Percentiles rank a stretch among this genome's conserved stretches.
Evolutionary conservation across 208 protist species (phyloP).

Genomic region (Porcisia hertigi): DNA sequence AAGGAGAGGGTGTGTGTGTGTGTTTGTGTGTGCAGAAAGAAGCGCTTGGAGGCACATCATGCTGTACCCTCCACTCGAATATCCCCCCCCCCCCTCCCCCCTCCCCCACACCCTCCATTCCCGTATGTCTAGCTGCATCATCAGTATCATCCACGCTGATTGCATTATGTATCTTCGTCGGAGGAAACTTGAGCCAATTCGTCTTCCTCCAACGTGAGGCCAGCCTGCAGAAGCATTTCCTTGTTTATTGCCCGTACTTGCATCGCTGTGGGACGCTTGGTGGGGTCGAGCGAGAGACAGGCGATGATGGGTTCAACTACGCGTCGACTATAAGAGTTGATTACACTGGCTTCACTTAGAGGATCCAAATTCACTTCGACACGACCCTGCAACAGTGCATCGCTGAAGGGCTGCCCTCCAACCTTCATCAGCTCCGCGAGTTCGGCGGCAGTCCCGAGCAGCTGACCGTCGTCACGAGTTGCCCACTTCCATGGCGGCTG

Average conservation of each 20-base stretch:
- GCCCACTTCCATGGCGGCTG: conserved; percentile 41
- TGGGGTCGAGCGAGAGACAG: conserved; percentile 9
- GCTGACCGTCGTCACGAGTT: conserved; percentile 4
- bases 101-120: no score
- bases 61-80: no score
- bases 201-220: conserved; percentile 6
- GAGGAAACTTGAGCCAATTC: neutral
- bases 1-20: no score
- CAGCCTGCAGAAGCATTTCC: conserved; percentile 2
- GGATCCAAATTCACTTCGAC: conserved; percentile 7
- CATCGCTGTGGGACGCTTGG: conserved; percentile 5
- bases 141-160: neutral
- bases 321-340: neutral
- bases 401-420: conserved; percentile 9
- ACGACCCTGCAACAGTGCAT: conserved; percentile 7
- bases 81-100: no score
- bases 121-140: neutral
- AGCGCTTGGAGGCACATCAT: no score
- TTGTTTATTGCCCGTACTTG: conserved; percentile 1
- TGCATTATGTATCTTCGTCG: neutral
- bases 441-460: conserved; percentile 10
- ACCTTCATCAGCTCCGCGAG: conserved; percentile 18
- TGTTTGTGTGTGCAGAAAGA: no score
- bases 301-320: neutral
- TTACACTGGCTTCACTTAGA: neutral